Conservation (phyloP, 2,329 filamentous ascomycete species). For the Madurella fahalii region DNA sequence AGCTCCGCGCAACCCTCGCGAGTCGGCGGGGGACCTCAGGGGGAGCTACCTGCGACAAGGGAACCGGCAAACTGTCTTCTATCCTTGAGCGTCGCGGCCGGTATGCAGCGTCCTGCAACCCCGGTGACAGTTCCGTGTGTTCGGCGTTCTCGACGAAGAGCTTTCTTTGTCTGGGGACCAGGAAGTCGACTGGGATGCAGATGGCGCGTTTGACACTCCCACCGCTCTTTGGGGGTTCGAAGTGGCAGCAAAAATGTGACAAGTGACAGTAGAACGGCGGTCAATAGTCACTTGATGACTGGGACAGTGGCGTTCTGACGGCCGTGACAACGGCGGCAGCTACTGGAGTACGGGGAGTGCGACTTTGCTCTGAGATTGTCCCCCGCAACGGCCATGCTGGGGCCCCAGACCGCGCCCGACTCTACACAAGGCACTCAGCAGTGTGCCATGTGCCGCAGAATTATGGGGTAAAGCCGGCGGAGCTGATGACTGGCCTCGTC, state of each 20-base stretch:
- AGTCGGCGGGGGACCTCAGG: constrained; percentile 24
- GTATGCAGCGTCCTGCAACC: constrained; percentile 38
- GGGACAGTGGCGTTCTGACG: constrained; percentile 3
- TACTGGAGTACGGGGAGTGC: constrained; percentile 11
- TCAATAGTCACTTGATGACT: constrained; percentile 12
- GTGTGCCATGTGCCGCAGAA: constrained; percentile 15
- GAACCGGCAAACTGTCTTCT: constrained; percentile 36
- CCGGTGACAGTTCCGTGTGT: constrained; percentile 29
- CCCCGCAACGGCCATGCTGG: constrained; percentile 1
- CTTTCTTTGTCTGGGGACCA: constrained; percentile 46
- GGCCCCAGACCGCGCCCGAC: constrained; percentile 9
- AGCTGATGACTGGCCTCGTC: background rate
- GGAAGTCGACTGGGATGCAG: constrained; percentile 44
- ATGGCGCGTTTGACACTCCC: constrained; percentile 44
- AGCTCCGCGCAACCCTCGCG: constrained; percentile 33
- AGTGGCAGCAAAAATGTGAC: constrained; percentile 39
- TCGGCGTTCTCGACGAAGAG: constrained; percentile 40
- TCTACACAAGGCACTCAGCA: constrained; percentile 4
- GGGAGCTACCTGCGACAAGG: constrained; percentile 35
- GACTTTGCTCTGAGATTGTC: constrained; percentile 6
- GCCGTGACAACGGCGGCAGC: constrained; percentile 10
- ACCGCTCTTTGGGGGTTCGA: constrained; percentile 48
- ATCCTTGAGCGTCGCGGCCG: constrained; percentile 32
- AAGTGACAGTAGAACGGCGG: constrained; percentile 32
- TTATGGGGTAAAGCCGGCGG: background rate